Evolutionary conservation across 805 yeast species (phyloP), one percentile per base, ranked within the genome.

Genomic region (Komagataella phaffii): DNA sequence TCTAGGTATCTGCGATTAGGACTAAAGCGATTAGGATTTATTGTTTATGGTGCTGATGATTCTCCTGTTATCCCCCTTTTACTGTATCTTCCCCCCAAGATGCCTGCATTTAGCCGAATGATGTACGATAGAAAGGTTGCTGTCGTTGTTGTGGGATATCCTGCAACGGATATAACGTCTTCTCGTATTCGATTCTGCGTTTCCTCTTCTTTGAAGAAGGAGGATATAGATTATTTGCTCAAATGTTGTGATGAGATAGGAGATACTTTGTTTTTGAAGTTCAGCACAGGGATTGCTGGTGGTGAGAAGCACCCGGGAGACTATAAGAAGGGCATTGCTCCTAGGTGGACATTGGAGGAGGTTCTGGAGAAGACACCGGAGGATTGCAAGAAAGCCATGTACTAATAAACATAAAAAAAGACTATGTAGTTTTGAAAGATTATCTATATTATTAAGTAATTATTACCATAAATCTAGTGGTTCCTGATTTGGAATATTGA

Each of bases 131-230:
- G 80, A 67, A 85, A 85, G 51, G 83, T 93, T 54, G 99, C 99
- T 3, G 90, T 91, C 49, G 99, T 93, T 43, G 83, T 91, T 56
- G 98, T 91, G 47, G 96, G 98, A 44, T 93, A 93, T 64, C 99
- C 99, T 8, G 99, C 99, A 1, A 91, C 98, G 0, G 96, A 96
- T 43, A 75, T 93, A 57, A 81, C 88, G 46, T 80, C 89, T 44
- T 85, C 96, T 4, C 81, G 99, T 69, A 89, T 88, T 24, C 80
- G 99, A 66, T 80, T 93, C 60, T 93, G 99, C 74, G 83, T 93
- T 59, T 85, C 95, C 51, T 73, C 97, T 0, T 85, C 98, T 1
- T 75, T 95, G 60, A 93, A 96, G 36, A 93, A 93, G 69, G 91
- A 86, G 60, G 99, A 93, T 67, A 77, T 93, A 60, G 99, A 93